phyloP scores from a whole-genome alignment of 2,329 filamentous ascomycete genomes.

The Teratosphaeria epicoccoides region DNA sequence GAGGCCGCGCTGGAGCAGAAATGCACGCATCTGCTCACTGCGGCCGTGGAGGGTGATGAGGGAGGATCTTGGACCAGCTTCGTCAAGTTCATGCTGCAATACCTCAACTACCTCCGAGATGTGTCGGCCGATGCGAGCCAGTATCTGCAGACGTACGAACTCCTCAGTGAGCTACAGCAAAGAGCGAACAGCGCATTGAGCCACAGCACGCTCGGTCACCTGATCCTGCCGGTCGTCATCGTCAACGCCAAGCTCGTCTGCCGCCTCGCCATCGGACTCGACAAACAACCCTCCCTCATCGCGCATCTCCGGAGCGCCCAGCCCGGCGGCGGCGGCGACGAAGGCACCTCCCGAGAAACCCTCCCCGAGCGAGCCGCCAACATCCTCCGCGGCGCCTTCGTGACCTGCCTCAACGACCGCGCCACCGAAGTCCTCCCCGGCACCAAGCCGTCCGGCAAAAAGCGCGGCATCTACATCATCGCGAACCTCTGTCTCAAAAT shows the following conservation, averaged over 20 bases:
- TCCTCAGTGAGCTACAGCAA: conserved; percentile 65
- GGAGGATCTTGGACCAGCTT: conserved; percentile 68
- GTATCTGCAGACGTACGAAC: conserved; percentile 61
- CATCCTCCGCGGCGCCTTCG: conserved; percentile 81
- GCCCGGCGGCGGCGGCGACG: conserved; percentile 34
- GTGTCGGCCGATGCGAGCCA: conserved; percentile 69
- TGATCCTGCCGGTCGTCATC: conserved; percentile 75
- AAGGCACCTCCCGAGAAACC: conserved; percentile 60
- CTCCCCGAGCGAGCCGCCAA: conserved; percentile 82
- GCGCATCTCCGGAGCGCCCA: conserved; percentile 41
- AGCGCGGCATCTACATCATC: conserved; percentile 79
- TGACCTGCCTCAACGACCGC: conserved; percentile 75
- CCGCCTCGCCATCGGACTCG: conserved; percentile 72
- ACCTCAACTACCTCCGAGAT: conserved; percentile 70
- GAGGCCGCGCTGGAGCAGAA: conserved; percentile 49
- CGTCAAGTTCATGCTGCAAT: conserved; percentile 67
- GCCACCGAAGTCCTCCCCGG: conserved; percentile 45
- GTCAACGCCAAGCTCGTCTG: conserved; percentile 71
- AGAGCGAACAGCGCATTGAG: conserved; percentile 74
- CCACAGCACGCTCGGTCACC: conserved; percentile 65
- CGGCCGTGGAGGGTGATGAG: conserved; percentile 53
- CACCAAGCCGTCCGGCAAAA: conserved; percentile 68
- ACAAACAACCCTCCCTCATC: conserved; percentile 68
- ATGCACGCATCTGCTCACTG: conserved; percentile 53
- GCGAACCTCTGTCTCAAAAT: conserved; percentile 84